Percentiles rank a stretch among this genome's conserved stretches.
Conservation (phyloP, 345 rosid species). For the Dipteronia sinensis region DNA sequence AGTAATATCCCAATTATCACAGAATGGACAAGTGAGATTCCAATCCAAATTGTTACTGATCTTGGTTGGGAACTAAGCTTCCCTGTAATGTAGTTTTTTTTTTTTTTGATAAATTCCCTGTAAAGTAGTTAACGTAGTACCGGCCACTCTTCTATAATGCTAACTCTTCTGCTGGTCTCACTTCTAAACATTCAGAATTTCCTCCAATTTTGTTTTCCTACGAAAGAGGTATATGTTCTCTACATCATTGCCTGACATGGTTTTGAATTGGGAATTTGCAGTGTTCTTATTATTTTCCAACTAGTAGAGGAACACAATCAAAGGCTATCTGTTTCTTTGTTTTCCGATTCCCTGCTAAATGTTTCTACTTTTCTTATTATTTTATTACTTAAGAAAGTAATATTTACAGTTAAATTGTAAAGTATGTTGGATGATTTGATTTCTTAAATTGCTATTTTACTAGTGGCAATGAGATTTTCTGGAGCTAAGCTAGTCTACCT, state of each 20-base stretch:
- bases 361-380: background rate
- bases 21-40: no score
- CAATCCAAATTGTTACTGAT: background rate
- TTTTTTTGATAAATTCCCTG: background rate
- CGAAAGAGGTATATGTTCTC: background rate
- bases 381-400: background rate
- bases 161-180: background rate
- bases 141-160: background rate
- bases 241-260: background rate
- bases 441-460: background rate
- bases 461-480: background rate
- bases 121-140: background rate
- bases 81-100: background rate
- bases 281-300: background rate
- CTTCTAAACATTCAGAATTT: background rate
- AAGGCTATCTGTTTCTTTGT: background rate
- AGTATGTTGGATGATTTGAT: background rate
- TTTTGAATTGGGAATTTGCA: background rate
- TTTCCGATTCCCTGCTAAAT: background rate
- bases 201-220: background rate
- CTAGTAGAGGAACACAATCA: background rate
- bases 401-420: background rate
- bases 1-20: no score
- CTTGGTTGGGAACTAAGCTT: conserved; percentile 6
- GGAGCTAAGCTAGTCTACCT: background rate